Conservation (phyloP, 1,139 yeast species). For the Candida mesenterica region DNA sequence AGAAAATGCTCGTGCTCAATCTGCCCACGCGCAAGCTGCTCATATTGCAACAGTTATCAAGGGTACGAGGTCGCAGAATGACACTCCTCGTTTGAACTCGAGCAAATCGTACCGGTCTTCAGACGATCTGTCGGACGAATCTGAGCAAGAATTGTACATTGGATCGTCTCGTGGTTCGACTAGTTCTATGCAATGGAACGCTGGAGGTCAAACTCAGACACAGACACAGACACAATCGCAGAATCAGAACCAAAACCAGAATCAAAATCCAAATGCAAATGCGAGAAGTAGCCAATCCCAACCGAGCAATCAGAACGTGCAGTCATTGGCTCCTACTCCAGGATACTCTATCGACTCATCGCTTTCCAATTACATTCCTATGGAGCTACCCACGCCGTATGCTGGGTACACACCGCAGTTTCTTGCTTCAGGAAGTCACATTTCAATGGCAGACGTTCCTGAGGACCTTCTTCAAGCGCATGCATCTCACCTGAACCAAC, state of each 20-base stretch:
- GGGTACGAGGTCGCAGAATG: background rate
- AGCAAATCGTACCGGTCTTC: constrained; percentile 3
- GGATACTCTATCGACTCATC: background rate
- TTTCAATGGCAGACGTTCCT: constrained; percentile 1
- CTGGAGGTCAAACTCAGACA: too few relatives aligned
- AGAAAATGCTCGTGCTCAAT: background rate
- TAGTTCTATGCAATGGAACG: background rate
- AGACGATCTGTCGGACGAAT: constrained; percentile 1
- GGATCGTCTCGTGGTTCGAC: background rate
- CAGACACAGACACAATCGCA: too few relatives aligned
- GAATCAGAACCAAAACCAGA: too few relatives aligned
- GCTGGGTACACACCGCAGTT: background rate
- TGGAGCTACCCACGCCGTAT: background rate
- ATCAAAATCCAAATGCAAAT: too few relatives aligned
- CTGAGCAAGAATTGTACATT: background rate
- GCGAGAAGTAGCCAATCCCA: too few relatives aligned
- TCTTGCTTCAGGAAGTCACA: background rate
- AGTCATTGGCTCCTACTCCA: background rate
- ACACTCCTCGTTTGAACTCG: constrained; percentile 1
- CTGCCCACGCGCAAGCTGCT: background rate
- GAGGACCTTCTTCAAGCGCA: background rate
- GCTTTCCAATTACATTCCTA: background rate
- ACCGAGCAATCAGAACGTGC: background rate
- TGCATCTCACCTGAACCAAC: background rate
- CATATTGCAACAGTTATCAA: background rate